Conservation (phyloP, 768 basidiomycete species). For the Termitomyces heimii region DNA sequence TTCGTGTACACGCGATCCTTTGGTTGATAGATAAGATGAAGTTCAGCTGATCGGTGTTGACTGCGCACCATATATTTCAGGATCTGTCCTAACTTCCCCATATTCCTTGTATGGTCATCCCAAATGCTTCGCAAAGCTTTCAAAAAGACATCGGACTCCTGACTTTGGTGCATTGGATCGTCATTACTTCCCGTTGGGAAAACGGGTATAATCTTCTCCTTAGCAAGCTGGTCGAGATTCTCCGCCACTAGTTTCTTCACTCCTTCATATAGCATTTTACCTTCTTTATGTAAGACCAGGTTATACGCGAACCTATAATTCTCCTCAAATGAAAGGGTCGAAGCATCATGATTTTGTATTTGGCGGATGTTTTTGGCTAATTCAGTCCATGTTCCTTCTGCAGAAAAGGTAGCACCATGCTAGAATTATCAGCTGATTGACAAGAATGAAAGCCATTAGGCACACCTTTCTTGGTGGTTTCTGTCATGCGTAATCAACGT, state of each 20-base stretch:
- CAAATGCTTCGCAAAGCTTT: constrained; percentile 82
- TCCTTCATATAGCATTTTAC: constrained; percentile 75
- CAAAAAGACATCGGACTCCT: constrained; percentile 81
- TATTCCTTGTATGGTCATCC: constrained; percentile 89
- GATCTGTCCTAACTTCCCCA: constrained; percentile 84
- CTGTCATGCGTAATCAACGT: constrained; percentile 19
- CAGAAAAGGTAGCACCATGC: constrained; percentile 73
- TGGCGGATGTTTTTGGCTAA: constrained; percentile 84
- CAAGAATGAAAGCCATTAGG: neutral
- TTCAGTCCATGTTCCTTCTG: constrained; percentile 78
- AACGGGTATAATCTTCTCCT: constrained; percentile 67
- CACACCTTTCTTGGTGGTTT: constrained; percentile 42
- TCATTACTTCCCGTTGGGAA: constrained; percentile 70
- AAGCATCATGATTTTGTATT: constrained; percentile 92
- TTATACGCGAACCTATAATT: constrained; percentile 19
- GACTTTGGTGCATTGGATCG: constrained; percentile 69
- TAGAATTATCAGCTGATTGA: constrained; percentile 20
- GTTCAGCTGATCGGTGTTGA: neutral
- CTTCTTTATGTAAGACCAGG: constrained; percentile 18
- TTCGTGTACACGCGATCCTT: constrained; percentile 91
- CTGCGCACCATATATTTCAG: constrained; percentile 90
- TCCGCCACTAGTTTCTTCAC: constrained; percentile 72
- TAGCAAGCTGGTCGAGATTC: constrained; percentile 78
- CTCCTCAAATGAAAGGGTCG: constrained; percentile 69
- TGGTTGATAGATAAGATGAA: constrained; percentile 2